phyloP scores from a whole-genome alignment of 768 basidiomycete species.

The Termitomyces sp. region DNA sequence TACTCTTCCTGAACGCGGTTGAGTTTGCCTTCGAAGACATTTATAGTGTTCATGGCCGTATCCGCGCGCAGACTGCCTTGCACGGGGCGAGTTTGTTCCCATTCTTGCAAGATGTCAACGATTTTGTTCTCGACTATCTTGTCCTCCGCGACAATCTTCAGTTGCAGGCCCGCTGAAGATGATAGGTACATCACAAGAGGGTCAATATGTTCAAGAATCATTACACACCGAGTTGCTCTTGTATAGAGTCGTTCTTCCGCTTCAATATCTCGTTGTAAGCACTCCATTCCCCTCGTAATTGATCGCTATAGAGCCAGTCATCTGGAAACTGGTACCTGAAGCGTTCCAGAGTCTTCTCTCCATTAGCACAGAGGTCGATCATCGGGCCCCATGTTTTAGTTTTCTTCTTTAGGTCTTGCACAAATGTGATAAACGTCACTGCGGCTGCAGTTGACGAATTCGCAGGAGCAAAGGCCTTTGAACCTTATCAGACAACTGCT shows the following conservation, averaged over 20 bases:
- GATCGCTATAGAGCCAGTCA: constrained; percentile 98
- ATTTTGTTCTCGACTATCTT: constrained; percentile 98
- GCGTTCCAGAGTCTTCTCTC: constrained; percentile 96
- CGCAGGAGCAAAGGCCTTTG: constrained; percentile 66
- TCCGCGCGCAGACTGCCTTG: constrained; percentile 97
- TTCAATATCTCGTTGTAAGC: constrained; percentile 98
- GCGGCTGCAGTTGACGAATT: constrained; percentile 96
- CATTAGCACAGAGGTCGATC: constrained; percentile 91
- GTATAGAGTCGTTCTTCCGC: constrained; percentile 97
- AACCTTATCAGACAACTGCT: constrained; percentile 11
- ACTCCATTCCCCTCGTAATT: constrained; percentile 96
- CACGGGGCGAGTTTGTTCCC: constrained; percentile 95
- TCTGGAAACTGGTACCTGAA: constrained; percentile 96
- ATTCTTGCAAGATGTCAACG: constrained; percentile 84
- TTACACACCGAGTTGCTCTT: constrained; percentile 90
- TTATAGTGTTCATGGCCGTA: constrained; percentile 94
- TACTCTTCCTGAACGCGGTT: constrained; percentile 91
- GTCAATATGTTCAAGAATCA: not conserved
- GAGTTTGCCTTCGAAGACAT: constrained; percentile 90
- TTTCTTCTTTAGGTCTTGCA: constrained; percentile 98
- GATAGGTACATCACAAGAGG: not conserved
- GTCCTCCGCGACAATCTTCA: constrained; percentile 99
- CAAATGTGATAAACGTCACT: constrained; percentile 98
- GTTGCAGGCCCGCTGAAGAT: constrained; percentile 82
- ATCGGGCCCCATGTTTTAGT: constrained; percentile 95